Evolutionary conservation across 345 rosid species (phyloP), one percentile per base, ranked within the genome.

Genomic region (Anastatica hierochuntica): DNA sequence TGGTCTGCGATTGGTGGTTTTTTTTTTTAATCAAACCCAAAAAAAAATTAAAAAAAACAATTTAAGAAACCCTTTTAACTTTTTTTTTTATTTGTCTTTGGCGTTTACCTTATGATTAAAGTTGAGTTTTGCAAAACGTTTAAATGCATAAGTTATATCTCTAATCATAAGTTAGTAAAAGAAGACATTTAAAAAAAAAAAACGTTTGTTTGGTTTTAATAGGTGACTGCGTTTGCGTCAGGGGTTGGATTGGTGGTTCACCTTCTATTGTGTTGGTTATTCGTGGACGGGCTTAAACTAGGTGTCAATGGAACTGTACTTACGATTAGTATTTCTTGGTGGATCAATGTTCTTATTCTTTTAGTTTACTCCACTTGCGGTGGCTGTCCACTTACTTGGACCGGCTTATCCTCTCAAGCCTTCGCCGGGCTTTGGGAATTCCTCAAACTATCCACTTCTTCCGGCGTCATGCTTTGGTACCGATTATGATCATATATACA

Each of bases 391-490:
- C 46, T 64, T 15, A 74, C 94, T 10, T 84, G 94, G 88, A 66
- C 62, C 5, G 85, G 94, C 24, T 77, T 70, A 35, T 81, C 88
- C 1, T 5, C 47, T 10, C 54, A 84, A 65, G 88, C 88, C 17
- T 74, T 79, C 44, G 54, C 64, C 11, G 84, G 76, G 0, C 72
- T 84, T 7, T 72, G 80, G 83, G 85, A 77, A 1, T 84, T 79
- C 16, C 36, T 76, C 2, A 74, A 77, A 44, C 75, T 81, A 5
- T 84, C 88, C 7, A 75, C 72, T 35, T 81, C 94, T 39, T 74
- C 94, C 7, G 94, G 94, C 1, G 76, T 84, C 64, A 84, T 84
- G 94, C 76, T 84, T 15, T 84, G 88, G 94, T 81, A 72, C 3
- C n/a, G n/a, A n/a, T n/a, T n/a, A n/a, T n/a, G n/a, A n/a, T n/a